Conservation (phyloP, 148 eudicot species). For the Polygonum aviculare region DNA sequence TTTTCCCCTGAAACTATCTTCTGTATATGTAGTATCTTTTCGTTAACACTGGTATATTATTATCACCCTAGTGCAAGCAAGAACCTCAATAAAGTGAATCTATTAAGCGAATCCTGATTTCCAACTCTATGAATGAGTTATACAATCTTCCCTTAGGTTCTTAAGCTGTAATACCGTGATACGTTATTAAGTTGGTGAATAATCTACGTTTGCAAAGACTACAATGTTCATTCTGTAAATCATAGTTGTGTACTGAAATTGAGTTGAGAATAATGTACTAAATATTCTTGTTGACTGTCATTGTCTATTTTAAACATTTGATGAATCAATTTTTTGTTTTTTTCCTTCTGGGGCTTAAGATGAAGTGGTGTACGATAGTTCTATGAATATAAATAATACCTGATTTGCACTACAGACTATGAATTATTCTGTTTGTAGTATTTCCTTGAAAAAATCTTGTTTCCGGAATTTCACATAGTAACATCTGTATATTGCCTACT, state of each 20-base stretch:
- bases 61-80: background rate
- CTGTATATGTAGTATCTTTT: background rate
- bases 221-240: background rate
- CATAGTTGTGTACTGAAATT: background rate
- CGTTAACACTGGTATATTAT: background rate
- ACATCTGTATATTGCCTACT: constrained; percentile 3
- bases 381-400: background rate
- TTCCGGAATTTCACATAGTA: background rate
- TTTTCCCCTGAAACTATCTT: background rate
- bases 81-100: background rate
- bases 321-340: background rate
- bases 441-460: background rate
- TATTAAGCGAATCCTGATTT: background rate
- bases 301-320: background rate
- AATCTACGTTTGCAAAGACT: background rate
- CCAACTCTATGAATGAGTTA: background rate
- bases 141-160: background rate
- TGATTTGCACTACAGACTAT: background rate
- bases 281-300: background rate
- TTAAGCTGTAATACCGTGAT: background rate
- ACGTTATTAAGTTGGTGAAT: background rate
- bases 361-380: background rate
- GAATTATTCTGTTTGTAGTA: background rate
- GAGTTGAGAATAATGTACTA: background rate
- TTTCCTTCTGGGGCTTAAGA: background rate